These are phyloP conservation scores for Blastomyces percursus DNA, from an alignment of 2,329 filamentous ascomycete species.

Conservation along the genomic window DNA sequence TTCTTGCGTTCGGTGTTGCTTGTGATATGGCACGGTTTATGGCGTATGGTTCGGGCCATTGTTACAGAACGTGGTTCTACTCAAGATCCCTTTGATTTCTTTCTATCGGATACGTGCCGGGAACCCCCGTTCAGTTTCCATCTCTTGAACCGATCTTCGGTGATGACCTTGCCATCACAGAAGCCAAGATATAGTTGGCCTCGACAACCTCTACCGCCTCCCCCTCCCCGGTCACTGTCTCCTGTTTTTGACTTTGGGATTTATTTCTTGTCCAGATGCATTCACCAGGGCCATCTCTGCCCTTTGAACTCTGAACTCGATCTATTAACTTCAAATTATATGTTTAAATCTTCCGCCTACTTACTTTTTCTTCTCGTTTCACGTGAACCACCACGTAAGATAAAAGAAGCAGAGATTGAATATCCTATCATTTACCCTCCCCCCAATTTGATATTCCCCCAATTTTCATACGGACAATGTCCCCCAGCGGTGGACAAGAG, in stretches of 20 bases:
- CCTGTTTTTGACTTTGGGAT: not conserved
- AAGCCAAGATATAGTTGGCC: not conserved
- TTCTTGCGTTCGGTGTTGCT: not conserved
- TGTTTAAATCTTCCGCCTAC: not conserved
- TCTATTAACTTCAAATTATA: not conserved
- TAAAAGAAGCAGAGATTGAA: not conserved
- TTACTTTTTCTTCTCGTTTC: not conserved
- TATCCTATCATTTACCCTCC: not conserved
- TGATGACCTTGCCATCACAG: not conserved
- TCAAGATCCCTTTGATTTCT: not conserved
- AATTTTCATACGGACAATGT: not conserved
- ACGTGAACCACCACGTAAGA: not conserved
- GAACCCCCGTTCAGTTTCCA: not conserved
- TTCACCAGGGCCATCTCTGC: not conserved
- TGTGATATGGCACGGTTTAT: not conserved
- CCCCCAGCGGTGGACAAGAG: constrained; percentile 6
- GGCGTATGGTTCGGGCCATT: not conserved
- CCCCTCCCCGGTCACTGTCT: not conserved
- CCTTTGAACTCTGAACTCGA: not conserved
- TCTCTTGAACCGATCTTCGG: not conserved
- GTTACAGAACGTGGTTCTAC: not conserved
- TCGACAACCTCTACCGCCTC: not conserved
- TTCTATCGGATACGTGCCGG: not conserved
- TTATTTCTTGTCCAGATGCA: not conserved
- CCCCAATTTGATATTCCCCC: not conserved